A percentile compares a stretch with the other conserved stretches of the same genome.
Conservation (phyloP, 2,329 filamentous ascomycete genomes). For the Monosporascus sp. region DNA sequence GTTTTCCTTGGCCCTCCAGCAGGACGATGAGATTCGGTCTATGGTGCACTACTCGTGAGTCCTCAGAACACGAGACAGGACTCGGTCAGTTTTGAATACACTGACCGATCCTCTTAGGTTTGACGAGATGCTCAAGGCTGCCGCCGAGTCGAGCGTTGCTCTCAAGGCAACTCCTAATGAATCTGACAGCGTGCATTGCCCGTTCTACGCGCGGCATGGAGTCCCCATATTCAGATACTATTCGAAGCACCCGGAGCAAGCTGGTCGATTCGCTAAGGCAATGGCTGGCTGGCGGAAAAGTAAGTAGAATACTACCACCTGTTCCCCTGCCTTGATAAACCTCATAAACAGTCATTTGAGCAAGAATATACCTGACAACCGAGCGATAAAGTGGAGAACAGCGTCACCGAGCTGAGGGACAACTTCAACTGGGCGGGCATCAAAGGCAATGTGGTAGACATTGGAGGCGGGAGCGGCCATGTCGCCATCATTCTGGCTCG, state of each 20-base stretch:
- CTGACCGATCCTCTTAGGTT: slow-evolving; percentile 2
- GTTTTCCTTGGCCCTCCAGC: slow-evolving; percentile 2
- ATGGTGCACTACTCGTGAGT: slow-evolving; percentile 13
- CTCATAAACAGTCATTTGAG: neutral
- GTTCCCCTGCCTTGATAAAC: neutral
- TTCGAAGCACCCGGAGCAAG: slow-evolving; percentile 5
- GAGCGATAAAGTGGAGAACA: slow-evolving; percentile 4
- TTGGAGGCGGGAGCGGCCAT: slow-evolving; percentile 22
- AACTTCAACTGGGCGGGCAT: slow-evolving; percentile 15
- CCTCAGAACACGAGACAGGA: too few relatives aligned
- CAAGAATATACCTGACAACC: neutral
- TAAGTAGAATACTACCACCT: neutral
- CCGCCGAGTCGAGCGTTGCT: slow-evolving; percentile 6
- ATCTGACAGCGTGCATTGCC: slow-evolving; percentile 10
- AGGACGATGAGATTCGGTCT: slow-evolving; percentile 13
- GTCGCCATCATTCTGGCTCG: slow-evolving; percentile 8
- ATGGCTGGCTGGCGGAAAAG: slow-evolving; percentile 10
- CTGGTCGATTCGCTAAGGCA: slow-evolving; percentile 10
- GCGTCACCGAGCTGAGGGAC: slow-evolving; percentile 9
- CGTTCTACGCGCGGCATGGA: slow-evolving; percentile 14
- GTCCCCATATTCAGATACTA: slow-evolving; percentile 14
- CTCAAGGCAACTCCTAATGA: slow-evolving; percentile 15
- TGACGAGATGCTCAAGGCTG: slow-evolving; percentile 24
- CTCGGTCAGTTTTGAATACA: too few relatives aligned
- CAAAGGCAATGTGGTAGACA: slow-evolving; percentile 17